Evolutionary conservation across 2,329 filamentous ascomycete species (phyloP).

Genomic region (Massarina eburnea): DNA sequence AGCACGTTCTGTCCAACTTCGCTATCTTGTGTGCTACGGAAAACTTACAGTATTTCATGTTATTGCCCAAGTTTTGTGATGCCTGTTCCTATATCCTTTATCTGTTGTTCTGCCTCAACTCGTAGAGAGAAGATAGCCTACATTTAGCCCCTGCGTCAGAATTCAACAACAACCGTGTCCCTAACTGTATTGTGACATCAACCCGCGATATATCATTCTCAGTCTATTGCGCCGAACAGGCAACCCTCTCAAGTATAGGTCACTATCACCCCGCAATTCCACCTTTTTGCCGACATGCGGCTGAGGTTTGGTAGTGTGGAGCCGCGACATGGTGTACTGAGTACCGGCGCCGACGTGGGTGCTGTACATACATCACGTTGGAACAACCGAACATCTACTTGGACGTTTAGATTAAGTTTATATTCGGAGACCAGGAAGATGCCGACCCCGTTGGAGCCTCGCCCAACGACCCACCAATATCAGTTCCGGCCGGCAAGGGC

Average conservation of each 20-base stretch:
- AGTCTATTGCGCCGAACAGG: neutral
- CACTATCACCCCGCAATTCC: constrained; percentile 1
- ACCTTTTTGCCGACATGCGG: constrained; percentile 11
- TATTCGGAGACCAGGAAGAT: constrained; percentile 1
- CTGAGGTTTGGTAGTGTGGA: constrained; percentile 15
- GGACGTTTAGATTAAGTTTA: constrained; percentile 13
- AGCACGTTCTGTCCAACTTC: too few species aligned
- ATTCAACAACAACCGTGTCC: too few species aligned
- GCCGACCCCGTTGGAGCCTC: neutral
- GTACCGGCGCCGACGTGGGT: constrained; percentile 11
- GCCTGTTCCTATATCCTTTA: too few species aligned
- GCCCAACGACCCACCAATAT: neutral
- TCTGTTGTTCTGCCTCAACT: too few species aligned
- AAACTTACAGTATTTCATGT: too few species aligned
- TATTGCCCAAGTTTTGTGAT: too few species aligned
- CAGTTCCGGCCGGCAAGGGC: neutral
- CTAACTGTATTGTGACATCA: too few species aligned
- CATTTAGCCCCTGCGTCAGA: too few species aligned
- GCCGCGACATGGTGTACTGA: constrained; percentile 12
- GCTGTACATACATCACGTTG: constrained; percentile 4
- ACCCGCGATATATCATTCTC: too few species aligned
- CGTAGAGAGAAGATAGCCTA: too few species aligned
- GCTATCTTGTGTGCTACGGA: too few species aligned
- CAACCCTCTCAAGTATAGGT: neutral
- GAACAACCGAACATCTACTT: constrained; percentile 12